A percentile compares a stretch with the other conserved stretches of the same genome.
These are phyloP conservation scores for Mycena rosella DNA, from an alignment of 768 basidiomycete species.

Conservation along the genomic window DNA sequence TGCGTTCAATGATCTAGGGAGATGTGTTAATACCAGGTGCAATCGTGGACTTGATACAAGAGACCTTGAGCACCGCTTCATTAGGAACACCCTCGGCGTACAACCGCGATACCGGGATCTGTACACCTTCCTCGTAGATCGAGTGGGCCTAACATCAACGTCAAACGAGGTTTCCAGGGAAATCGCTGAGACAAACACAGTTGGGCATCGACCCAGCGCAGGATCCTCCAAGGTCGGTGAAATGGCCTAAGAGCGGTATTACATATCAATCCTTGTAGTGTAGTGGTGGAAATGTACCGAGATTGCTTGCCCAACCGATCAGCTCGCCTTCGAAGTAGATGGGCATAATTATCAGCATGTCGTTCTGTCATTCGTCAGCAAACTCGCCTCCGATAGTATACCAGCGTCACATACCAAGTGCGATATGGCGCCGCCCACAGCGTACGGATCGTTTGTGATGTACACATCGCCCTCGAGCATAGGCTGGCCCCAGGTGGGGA, in stretches of 20 bases:
- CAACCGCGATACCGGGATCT: not conserved
- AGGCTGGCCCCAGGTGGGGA: slow-evolving; percentile 26
- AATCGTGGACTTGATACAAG: not conserved
- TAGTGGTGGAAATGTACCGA: slow-evolving; percentile 25
- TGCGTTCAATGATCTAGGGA: slow-evolving; percentile 21
- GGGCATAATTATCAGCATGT: slow-evolving; percentile 32
- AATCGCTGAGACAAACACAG: not conserved
- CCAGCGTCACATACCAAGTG: slow-evolving; percentile 1
- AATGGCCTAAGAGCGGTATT: slow-evolving; percentile 14
- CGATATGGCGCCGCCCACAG: slow-evolving; percentile 26
- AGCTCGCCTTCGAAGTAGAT: slow-evolving; percentile 30
- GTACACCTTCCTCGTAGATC: slow-evolving; percentile 33
- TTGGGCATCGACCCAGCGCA: not conserved
- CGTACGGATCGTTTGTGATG: slow-evolving; percentile 32
- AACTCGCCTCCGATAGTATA: not conserved
- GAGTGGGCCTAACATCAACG: slow-evolving; percentile 18
- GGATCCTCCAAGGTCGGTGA: not conserved
- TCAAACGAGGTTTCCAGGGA: not conserved
- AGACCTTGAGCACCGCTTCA: not conserved
- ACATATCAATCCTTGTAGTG: slow-evolving; percentile 25
- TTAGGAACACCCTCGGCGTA: not conserved
- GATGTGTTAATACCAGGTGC: not conserved
- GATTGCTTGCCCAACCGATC: slow-evolving; percentile 24
- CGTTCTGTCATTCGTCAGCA: slow-evolving; percentile 1
- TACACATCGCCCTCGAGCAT: slow-evolving; percentile 23